Percentiles rank a stretch among this genome's conserved stretches.
These are phyloP conservation scores for Epichloe gansuensis DNA, from an alignment of 2,329 filamentous ascomycete genomes.

Conservation along the genomic window DNA sequence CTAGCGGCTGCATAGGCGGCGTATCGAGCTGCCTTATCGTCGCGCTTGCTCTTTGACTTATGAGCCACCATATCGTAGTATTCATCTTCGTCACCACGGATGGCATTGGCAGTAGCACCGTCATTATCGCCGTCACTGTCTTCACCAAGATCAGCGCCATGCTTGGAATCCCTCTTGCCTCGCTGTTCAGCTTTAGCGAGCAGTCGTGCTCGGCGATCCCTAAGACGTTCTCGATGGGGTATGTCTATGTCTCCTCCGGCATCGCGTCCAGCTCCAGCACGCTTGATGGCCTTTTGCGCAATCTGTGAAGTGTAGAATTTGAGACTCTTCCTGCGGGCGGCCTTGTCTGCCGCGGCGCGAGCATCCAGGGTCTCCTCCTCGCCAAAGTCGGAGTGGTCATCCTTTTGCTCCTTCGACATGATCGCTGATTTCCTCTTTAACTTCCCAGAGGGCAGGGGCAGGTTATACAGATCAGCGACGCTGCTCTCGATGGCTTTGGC, in stretches of 20 bases:
- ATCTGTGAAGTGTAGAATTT: conserved; percentile 98
- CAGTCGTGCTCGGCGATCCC: conserved; percentile 74
- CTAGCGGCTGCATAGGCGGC: conserved; percentile 48
- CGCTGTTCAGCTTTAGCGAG: conserved; percentile 81
- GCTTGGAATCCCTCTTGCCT: conserved; percentile 52
- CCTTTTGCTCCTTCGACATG: conserved; percentile 28
- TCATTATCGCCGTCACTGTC: conserved; percentile 59
- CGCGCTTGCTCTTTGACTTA: conserved; percentile 55
- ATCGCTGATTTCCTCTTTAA: conserved; percentile 24
- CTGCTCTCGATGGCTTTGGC: conserved; percentile 56
- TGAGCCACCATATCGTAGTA: conserved; percentile 87
- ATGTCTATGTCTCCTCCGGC: conserved; percentile 72
- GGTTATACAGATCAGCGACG: conserved; percentile 55
- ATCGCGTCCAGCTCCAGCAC: conserved; percentile 58
- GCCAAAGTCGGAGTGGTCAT: conserved; percentile 79
- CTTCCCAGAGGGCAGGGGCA: conserved; percentile 40
- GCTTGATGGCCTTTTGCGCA: conserved; percentile 84
- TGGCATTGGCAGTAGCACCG: conserved; percentile 32
- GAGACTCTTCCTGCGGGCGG: conserved; percentile 76
- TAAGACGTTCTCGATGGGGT: conserved; percentile 78
- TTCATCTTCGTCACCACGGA: conserved; percentile 51
- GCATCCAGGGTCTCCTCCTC: conserved; percentile 74
- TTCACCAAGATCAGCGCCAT: conserved; percentile 55
- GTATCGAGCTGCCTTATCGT: conserved; percentile 52
- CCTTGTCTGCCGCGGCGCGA: conserved; percentile 74